Base-by-base conservation (phyloP, 352 stramenopile species). In the Globisporangium recalcitrans region DNA sequence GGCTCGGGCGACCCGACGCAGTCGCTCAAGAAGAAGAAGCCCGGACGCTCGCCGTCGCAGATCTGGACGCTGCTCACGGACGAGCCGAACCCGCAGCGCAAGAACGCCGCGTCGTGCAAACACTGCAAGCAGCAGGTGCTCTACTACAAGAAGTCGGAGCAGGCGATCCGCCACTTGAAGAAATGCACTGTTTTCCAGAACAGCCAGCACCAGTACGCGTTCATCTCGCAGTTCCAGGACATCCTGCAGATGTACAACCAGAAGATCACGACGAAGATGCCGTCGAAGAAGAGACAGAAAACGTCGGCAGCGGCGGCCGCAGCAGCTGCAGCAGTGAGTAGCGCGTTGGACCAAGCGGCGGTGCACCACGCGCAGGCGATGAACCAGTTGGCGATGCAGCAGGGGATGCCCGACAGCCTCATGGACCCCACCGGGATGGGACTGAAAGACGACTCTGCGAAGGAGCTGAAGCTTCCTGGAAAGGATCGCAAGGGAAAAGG, bases 81-180 rank as follows among this genome's bases (percentile, higher is more conserved):
- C 68, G 84, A 93, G 53, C 75, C 78, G 14, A 78, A 90, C 68
- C 84, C 84, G 54, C 82, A 93, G 63, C 78, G 82, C 10, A 82
- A 82, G 65, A 91, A 91, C 55, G 70, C 84, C 8, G 78, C 84
- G 32, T 66, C 78, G 29, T 93, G 84, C 69, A 93, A 93, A 67
- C 84, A 93, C 67, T 93, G 84, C 71, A 90, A 93, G 69, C 78
- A 91, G 63, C 77, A 90, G 36, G 84, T 93, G 42, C 55, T 88
- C 26, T 93, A 93, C 70, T 93, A 93, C 69, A 93, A 93, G 56
- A 93, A 91, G 58, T 93, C 84, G 31, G 84, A 93, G 72, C 84
- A 93, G 58, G 82, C 82, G 21, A 87, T 93, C 46, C 82, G 84
- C 32, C 84, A 93, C 60, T 51, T 93, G 11, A 93, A 93, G 53